Base-by-base conservation (phyloP, 768 basidiomycete species). In the Pleurotus eryngii region DNA sequence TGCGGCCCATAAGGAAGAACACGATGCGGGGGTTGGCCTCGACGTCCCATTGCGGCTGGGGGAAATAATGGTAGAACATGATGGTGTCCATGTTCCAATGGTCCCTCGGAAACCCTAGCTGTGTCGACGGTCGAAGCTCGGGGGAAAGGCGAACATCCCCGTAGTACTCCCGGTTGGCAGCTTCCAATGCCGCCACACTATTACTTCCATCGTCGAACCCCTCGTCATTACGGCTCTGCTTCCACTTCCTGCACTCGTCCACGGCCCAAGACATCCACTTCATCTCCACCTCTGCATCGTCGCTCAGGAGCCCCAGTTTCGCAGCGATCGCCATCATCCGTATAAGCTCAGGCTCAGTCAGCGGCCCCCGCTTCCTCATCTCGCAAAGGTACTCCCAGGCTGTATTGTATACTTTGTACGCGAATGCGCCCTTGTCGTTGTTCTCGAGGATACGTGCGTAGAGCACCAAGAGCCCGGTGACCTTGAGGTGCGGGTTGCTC, bases 401-500 rank as follows among this genome's bases (percentile, higher is more conserved):
- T 12, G 76, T 73, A 42, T 61, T 46, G 59, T 78, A 80, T 5
- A 74, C 58, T 3, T 68, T 61, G 60, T 76, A 80, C 0, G 80
- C 79, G 26, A 64, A 49, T n/a, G 73, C 66, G 4, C 46, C 67
- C 47, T 72, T 71, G n/a, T 76, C 67, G 0, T 70, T 67, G 15
- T 67, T 65, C 63, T 86, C 84, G 14, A 82, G 68, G 2, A 86
- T 76, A 49, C 81, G 82, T 1, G 81, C 84, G 47, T 89, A 74
- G 2, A 78, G 71, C 18, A 86, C 78, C 1, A 81, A 86, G 12
- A 90, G 81, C 3, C 88, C 89, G 0, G 86, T 82, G 0, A 81
- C 72, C 67, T 89, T 90, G 57, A 89, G 77, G 55, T 85, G 78
- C 0, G 87, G 83, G 17, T 81, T 73, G 2, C 75, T 57, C 7